Conservation (phyloP, 2,329 filamentous ascomycete species). For the Cercospora sp. region DNA sequence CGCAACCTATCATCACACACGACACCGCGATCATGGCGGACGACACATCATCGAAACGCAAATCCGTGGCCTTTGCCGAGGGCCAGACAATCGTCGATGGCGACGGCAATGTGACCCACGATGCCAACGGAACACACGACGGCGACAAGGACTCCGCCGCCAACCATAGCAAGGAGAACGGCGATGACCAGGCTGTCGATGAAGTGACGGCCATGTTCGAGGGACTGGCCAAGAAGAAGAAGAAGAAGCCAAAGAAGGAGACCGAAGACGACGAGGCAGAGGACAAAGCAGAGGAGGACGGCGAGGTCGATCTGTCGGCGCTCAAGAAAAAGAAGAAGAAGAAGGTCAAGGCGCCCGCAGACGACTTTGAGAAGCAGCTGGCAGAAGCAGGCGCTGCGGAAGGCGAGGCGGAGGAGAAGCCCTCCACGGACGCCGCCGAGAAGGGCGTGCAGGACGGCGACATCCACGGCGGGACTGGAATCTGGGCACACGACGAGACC, state of each 20-base stretch:
- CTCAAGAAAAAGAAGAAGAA: slow-evolving; percentile 92
- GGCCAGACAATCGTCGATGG: slow-evolving; percentile 83
- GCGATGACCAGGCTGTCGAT: slow-evolving; percentile 36
- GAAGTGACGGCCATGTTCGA: slow-evolving; percentile 43
- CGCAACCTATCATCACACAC: slow-evolving; percentile 6
- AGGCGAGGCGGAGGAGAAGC: slow-evolving; percentile 52
- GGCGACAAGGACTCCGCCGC: slow-evolving; percentile 79
- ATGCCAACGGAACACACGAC: slow-evolving; percentile 62
- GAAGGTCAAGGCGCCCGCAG: slow-evolving; percentile 59
- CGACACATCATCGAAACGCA: slow-evolving; percentile 66
- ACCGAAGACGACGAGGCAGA: slow-evolving; percentile 39
- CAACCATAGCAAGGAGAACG: slow-evolving; percentile 61
- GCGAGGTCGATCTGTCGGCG: slow-evolving; percentile 63
- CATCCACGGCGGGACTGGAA: slow-evolving; percentile 82
- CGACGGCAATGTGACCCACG: slow-evolving; percentile 79
- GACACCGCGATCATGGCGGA: slow-evolving; percentile 55
- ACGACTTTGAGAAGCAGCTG: slow-evolving; percentile 68
- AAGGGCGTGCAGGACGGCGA: slow-evolving; percentile 64
- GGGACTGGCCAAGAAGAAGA: slow-evolving; percentile 62
- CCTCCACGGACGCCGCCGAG: slow-evolving; percentile 48
- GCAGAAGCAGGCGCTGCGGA: slow-evolving; percentile 61
- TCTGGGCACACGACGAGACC: slow-evolving; percentile 81
- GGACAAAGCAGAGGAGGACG: slow-evolving; percentile 56
- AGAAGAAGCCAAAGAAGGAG: slow-evolving; percentile 63
- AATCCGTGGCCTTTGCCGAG: slow-evolving; percentile 92